These are phyloP conservation scores for Apiotrichum brassicae DNA, from an alignment of 1,284 basidiomycete species.

Conservation along the genomic window DNA sequence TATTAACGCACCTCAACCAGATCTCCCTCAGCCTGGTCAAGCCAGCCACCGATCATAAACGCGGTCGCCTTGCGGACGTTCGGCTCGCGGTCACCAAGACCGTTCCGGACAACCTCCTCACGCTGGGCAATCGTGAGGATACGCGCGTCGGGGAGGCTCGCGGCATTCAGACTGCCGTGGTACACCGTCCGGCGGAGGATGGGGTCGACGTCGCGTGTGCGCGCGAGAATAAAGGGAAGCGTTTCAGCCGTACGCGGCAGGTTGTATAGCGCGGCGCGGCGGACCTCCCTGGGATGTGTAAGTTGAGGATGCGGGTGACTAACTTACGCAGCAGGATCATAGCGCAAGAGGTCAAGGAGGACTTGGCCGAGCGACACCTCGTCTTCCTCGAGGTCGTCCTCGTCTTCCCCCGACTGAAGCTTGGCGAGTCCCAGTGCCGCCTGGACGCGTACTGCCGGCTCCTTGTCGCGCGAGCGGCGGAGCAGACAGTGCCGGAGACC, in stretches of 20 bases:
- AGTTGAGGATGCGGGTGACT: too few relatives aligned
- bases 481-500: constrained; percentile 63
- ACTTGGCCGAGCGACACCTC: constrained; percentile 62
- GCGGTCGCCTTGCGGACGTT: constrained; percentile 73
- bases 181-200: constrained; percentile 77
- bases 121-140: constrained; percentile 68
- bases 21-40: constrained; percentile 57
- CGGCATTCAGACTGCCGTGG: constrained; percentile 53
- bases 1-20: constrained; percentile 38
- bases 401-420: constrained; percentile 69
- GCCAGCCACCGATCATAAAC: constrained; percentile 70
- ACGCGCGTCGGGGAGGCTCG: constrained; percentile 60
- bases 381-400: constrained; percentile 58
- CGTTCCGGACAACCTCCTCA: constrained; percentile 69
- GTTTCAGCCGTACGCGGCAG: constrained; percentile 60
- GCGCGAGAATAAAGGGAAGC: constrained; percentile 64
- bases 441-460: constrained; percentile 72
- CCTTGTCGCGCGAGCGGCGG: constrained; percentile 80
- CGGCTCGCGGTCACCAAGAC: constrained; percentile 80
- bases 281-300: constrained; percentile 71
- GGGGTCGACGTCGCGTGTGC: constrained; percentile 80
- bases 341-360: constrained; percentile 64
- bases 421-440: constrained; percentile 80
- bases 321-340: constrained; percentile 72
- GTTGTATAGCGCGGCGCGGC: constrained; percentile 76